phyloP scores from a whole-genome alignment of 192 early-diverging fungal genomes.

The Podila clonocystis region DNA sequence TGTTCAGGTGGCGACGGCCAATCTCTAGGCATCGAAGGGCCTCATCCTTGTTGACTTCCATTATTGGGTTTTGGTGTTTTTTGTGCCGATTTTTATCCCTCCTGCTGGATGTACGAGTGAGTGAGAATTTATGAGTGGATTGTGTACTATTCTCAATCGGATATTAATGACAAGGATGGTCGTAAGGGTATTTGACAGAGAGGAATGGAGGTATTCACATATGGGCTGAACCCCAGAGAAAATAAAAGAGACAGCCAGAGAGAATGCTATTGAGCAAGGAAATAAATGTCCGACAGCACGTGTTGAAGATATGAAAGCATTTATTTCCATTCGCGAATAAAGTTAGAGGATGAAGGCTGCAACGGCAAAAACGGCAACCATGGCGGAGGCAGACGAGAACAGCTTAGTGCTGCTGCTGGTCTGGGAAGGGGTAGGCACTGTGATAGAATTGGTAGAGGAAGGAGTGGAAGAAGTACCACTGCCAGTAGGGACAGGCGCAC shows the following conservation, averaged over 20 bases:
- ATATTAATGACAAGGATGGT: too few relatives aligned
- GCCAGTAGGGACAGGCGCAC: neutral
- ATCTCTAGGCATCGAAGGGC: conserved; percentile 80
- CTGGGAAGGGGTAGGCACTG: neutral
- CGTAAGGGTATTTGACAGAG: too few relatives aligned
- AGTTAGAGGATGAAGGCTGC: conserved; percentile 20
- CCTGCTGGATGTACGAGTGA: too few relatives aligned
- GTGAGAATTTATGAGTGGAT: too few relatives aligned
- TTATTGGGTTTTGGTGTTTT: conserved; percentile 17
- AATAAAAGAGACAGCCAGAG: too few relatives aligned
- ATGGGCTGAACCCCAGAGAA: too few relatives aligned
- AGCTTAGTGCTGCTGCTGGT: neutral
- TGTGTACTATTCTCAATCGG: too few relatives aligned
- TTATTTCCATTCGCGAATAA: too few relatives aligned
- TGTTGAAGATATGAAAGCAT: too few relatives aligned
- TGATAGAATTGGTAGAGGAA: neutral
- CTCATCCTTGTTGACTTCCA: conserved; percentile 92
- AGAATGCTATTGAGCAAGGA: too few relatives aligned
- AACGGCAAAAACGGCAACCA: conserved; percentile 13
- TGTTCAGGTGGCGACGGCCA: conserved; percentile 74
- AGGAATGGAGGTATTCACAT: too few relatives aligned
- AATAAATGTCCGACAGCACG: too few relatives aligned
- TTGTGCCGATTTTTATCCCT: neutral
- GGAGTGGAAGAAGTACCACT: conserved; percentile 4
- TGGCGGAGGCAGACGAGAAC: conserved; percentile 1